phyloP scores from a whole-genome alignment of 1,139 yeast species.

The Arxiozyma slooffiae region DNA sequence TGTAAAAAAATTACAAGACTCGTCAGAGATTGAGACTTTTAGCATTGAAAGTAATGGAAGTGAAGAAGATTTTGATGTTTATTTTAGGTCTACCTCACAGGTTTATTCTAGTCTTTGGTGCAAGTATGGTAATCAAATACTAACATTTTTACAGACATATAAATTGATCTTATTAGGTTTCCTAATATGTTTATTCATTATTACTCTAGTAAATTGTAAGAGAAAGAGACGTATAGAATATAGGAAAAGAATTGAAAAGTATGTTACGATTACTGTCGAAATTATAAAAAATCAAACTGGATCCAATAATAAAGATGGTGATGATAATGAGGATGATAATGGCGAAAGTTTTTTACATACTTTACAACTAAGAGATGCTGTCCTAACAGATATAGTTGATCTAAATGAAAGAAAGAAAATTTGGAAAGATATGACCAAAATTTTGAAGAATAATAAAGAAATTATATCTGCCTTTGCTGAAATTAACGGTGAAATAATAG shows the following conservation, averaged over 20 bases:
- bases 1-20: too few species aligned
- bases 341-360: slow-evolving; percentile 63
- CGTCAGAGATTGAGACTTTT: slow-evolving; percentile 40
- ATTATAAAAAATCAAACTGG: slow-evolving; percentile 29
- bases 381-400: slow-evolving; percentile 36
- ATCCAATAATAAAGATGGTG: slow-evolving; percentile 13
- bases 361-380: slow-evolving; percentile 61
- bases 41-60: slow-evolving; percentile 41
- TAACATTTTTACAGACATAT: background rate
- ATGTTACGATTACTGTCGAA: slow-evolving; percentile 5
- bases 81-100: slow-evolving; percentile 54
- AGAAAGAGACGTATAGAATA: slow-evolving; percentile 29
- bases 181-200: background rate
- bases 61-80: background rate
- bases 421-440: slow-evolving; percentile 51
- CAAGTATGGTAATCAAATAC: slow-evolving; percentile 21
- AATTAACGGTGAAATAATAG: slow-evolving; percentile 71
- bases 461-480: slow-evolving; percentile 36
- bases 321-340: too few species aligned
- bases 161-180: background rate
- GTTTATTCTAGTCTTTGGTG: slow-evolving; percentile 47
- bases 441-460: slow-evolving; percentile 45
- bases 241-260: background rate
- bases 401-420: slow-evolving; percentile 36
- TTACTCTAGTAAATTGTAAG: slow-evolving; percentile 15